Base-by-base conservation (phyloP, 2,329 filamentous ascomycete genomes). In the Penicillium hordei region DNA sequence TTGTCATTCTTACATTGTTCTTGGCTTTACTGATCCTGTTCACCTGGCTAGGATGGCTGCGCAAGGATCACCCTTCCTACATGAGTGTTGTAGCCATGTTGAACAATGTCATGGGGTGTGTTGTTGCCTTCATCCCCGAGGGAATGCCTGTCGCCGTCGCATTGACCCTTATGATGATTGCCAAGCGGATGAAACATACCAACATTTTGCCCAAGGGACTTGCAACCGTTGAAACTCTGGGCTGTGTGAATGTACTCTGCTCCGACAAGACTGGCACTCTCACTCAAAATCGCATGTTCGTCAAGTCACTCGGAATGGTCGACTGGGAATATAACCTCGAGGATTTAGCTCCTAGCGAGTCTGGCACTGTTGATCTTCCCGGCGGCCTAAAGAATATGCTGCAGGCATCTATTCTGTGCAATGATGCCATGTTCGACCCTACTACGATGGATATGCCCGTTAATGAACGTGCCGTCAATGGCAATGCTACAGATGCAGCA, bases 131-230 rank as follows among this genome's bases (percentile, higher is more conserved):
- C 69, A 90, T 92, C n/a, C 89, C 89, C 0, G 89, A 91, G 72
- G 88, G 88, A 19, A 79, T 91, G 2, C 88, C 88, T 0, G 86
- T 91, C 52, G 87, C 86, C 1, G 78, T 90, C 33, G 89, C 88
- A 0, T 83, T 87, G 1, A 88, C 86, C 10, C 78, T 93, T 60
- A 92, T 89, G 1, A 91, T 92, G 63, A 86, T 86, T 3, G 89
- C 90, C 21, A 89, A 87, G 60, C 82, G 89, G 61, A 92, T 93
- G 89, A 83, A 83, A 63, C 85, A 87, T 72, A 86, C 90, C 73
- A 88, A 89, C 65, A 86, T 92, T 48, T 80, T 93, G 6, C 91
- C 89, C 81, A 93, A 92, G 75, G 90, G 87, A 0, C 79, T 93
- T 43, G 89, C 90, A 72, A 91, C 89, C 0, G 89, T 91, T 0